Evolutionary conservation across 495 filamentous ascomycete genomes (phyloP).

Genomic region (Tuber aestivum): DNA sequence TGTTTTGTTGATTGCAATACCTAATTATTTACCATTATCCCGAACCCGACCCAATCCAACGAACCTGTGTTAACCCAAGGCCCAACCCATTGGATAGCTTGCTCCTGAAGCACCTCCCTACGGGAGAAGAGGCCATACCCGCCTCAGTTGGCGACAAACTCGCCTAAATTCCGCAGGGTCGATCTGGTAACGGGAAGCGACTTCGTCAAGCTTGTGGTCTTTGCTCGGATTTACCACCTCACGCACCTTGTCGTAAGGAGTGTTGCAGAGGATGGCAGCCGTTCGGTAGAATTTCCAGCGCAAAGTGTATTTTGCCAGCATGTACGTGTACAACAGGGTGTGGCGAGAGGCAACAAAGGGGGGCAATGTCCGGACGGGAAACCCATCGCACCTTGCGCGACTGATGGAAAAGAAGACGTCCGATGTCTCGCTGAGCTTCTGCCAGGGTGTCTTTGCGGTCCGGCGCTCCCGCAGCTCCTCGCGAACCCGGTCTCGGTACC

Average conservation of each 20-base stretch:
- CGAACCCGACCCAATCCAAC: not conserved
- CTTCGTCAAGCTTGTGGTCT: constrained; percentile 48
- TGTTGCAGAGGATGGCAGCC: constrained; percentile 46
- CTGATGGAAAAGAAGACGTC: constrained; percentile 52
- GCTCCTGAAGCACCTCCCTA: not conserved
- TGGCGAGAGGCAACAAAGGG: constrained; percentile 39
- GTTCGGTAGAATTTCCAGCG: constrained; percentile 51
- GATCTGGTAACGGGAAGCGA: constrained; percentile 48
- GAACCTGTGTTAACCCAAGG: not conserved
- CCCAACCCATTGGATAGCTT: not conserved
- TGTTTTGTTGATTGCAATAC: too few relatives aligned
- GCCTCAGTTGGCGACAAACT: constrained; percentile 34
- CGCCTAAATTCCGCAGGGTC: constrained; percentile 45
- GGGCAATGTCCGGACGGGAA: constrained; percentile 43
- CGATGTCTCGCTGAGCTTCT: constrained; percentile 51
- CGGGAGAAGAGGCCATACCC: not conserved
- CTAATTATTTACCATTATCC: not conserved
- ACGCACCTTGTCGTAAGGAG: constrained; percentile 41
- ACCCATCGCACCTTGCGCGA: constrained; percentile 48
- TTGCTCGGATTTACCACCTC: constrained; percentile 53
- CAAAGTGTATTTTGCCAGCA: constrained; percentile 51
- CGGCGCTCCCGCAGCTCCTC: constrained; percentile 48
- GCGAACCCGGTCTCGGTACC: constrained; percentile 48
- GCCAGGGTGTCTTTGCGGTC: constrained; percentile 41
- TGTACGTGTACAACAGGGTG: constrained; percentile 47